Evolutionary conservation across 371 early-diverging fungal species (phyloP).

Genomic region (Mortierella sp.): DNA sequence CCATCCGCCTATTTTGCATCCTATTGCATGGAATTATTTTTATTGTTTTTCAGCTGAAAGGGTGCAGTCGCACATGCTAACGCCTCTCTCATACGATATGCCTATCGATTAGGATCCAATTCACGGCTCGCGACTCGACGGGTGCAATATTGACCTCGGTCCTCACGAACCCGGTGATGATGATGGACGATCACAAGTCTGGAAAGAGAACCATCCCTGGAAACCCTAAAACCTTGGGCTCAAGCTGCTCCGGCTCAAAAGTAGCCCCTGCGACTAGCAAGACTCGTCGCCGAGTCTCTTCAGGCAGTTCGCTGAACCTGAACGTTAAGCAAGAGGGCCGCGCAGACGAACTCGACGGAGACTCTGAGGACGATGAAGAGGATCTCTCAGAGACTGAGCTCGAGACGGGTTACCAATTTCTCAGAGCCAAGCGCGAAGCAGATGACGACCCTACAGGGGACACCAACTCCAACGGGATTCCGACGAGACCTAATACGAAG

Average conservation of each 20-base stretch:
- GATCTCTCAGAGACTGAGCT: not conserved
- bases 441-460: not conserved
- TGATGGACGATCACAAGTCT: constrained; percentile 94
- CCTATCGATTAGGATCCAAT: constrained; percentile 61
- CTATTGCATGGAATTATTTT: not conserved
- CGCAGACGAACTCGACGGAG: not conserved
- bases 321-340: no score
- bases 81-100: not conserved
- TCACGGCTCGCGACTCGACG: constrained; percentile 73
- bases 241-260: not conserved
- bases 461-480: not conserved
- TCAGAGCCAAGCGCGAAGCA: not conserved
- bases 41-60: not conserved
- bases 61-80: no score
- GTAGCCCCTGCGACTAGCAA: no score
- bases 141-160: constrained; percentile 77
- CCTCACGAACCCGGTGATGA: constrained; percentile 89
- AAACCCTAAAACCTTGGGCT: constrained; percentile 3
- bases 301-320: no score
- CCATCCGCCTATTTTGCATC: not conserved
- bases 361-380: constrained; percentile 6
- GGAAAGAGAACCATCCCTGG: constrained; percentile 59
- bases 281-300: no score
- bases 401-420: not conserved
- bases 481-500: not conserved